Conservation (phyloP, 441 rosid species). For the Sinapis alba region DNA sequence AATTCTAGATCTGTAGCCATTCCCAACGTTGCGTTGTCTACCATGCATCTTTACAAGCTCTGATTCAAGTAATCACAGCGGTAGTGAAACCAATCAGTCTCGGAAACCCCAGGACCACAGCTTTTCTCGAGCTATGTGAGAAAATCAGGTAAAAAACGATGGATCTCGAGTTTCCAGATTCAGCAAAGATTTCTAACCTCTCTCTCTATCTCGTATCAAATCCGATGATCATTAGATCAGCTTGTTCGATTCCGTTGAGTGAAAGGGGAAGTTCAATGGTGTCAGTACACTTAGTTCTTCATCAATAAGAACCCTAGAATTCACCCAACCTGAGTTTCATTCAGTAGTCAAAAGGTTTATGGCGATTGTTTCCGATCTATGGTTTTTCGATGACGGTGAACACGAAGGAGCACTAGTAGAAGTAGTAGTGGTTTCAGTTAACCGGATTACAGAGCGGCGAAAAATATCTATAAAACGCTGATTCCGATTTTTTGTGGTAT, state of each 20-base stretch:
- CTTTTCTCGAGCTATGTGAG: too few species aligned
- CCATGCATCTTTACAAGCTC: not conserved
- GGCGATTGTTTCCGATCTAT: not conserved
- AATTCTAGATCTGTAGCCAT: slow-evolving; percentile 44
- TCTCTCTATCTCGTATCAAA: not conserved
- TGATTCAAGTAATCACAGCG: not conserved
- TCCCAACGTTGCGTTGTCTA: not conserved
- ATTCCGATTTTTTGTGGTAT: too few species aligned
- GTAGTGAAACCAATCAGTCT: too few species aligned
- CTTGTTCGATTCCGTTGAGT: not conserved
- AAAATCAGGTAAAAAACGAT: too few species aligned
- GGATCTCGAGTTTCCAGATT: slow-evolving; percentile 37
- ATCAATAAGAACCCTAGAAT: not conserved
- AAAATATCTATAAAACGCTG: not conserved
- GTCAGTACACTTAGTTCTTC: not conserved
- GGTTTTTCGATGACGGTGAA: not conserved
- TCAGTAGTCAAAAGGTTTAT: not conserved
- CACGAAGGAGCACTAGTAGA: not conserved
- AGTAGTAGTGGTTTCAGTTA: not conserved
- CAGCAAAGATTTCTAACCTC: slow-evolving; percentile 38
- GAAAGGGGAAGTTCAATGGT: not conserved
- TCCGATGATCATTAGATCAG: not conserved
- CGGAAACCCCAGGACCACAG: too few species aligned
- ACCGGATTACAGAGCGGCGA: not conserved
- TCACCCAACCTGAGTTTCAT: not conserved